Percentiles rank a stretch among this genome's conserved stretches.
Evolutionary conservation across 352 stramenopile genomes (phyloP).

Genomic region (Phytopythium delawarense): DNA sequence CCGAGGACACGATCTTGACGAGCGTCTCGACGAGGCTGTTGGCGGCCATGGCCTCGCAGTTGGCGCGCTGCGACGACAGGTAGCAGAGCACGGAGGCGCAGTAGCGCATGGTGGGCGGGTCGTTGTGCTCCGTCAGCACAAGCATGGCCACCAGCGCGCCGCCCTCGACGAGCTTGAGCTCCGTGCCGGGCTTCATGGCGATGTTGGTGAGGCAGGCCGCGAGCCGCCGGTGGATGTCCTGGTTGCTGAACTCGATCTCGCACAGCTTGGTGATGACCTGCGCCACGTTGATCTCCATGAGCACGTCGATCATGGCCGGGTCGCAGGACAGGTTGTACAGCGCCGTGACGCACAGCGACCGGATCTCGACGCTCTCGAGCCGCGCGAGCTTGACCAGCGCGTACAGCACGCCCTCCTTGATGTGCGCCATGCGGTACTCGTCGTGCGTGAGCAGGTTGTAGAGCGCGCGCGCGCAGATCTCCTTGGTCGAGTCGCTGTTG

Average conservation of each 20-base stretch:
- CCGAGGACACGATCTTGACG: slow-evolving; percentile 43
- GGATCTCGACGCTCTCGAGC: slow-evolving; percentile 80
- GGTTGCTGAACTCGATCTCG: slow-evolving; percentile 81
- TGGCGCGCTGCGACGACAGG: slow-evolving; percentile 54
- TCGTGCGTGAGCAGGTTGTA: slow-evolving; percentile 87
- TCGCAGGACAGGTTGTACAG: slow-evolving; percentile 86
- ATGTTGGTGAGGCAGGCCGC: slow-evolving; percentile 79
- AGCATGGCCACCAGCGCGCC: slow-evolving; percentile 62
- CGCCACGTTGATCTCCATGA: slow-evolving; percentile 84
- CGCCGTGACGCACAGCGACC: slow-evolving; percentile 67
- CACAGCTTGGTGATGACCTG: slow-evolving; percentile 86
- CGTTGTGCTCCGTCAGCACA: slow-evolving; percentile 66
- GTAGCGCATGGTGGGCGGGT: slow-evolving; percentile 63
- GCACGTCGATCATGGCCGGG: slow-evolving; percentile 53
- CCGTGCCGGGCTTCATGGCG: slow-evolving; percentile 40
- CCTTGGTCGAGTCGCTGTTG: slow-evolving; percentile 87
- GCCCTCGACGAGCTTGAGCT: slow-evolving; percentile 64
- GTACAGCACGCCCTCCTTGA: slow-evolving; percentile 85
- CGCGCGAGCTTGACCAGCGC: slow-evolving; percentile 84
- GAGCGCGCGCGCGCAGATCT: slow-evolving; percentile 78
- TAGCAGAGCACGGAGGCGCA: slow-evolving; percentile 72
- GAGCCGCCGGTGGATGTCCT: slow-evolving; percentile 69
- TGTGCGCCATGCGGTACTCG: slow-evolving; percentile 71
- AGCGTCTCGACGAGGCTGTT: slow-evolving; percentile 67
- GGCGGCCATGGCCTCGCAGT: slow-evolving; percentile 72